These are phyloP conservation scores for Hysterangium stoloniferum DNA, from an alignment of 768 basidiomycete genomes.

Conservation along the genomic window DNA sequence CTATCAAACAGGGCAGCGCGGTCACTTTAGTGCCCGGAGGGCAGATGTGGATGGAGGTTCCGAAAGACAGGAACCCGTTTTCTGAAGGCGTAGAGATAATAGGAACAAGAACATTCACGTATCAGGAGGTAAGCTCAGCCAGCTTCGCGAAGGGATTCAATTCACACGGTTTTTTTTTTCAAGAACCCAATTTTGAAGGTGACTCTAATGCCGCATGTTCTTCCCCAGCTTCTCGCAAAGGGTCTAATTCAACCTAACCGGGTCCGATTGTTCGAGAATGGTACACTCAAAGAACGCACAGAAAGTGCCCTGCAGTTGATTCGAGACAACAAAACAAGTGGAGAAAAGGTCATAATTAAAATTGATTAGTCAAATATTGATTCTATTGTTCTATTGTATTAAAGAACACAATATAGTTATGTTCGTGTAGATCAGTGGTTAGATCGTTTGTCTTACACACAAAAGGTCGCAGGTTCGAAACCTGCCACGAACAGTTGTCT, in stretches of 20 bases:
- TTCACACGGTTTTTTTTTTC: background rate
- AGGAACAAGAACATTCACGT: constrained; percentile 35
- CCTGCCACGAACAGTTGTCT: too few relatives aligned
- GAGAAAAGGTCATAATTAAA: constrained; percentile 42
- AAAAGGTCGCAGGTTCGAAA: too few relatives aligned
- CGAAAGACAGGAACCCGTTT: constrained; percentile 31
- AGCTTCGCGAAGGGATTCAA: background rate
- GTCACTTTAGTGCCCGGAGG: constrained; percentile 21
- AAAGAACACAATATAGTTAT: too few relatives aligned
- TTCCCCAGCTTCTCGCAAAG: constrained; percentile 33
- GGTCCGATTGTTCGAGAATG: constrained; percentile 34
- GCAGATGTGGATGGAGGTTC: constrained; percentile 28
- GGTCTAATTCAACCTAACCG: constrained; percentile 36
- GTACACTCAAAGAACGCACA: constrained; percentile 35
- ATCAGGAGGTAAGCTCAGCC: constrained; percentile 27
- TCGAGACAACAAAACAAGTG: constrained; percentile 40
- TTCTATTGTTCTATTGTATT: too few relatives aligned
- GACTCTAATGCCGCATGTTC: constrained; percentile 38
- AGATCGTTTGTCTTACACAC: too few relatives aligned
- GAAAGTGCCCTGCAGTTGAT: constrained; percentile 36
- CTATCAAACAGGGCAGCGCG: constrained; percentile 38
- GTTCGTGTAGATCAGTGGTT: constrained; percentile 42
- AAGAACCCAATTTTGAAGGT: constrained; percentile 36
- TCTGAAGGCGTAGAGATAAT: constrained; percentile 28
- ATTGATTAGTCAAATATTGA: too few relatives aligned